These are phyloP conservation scores for Chlorociboria aeruginascens DNA, from an alignment of 495 filamentous ascomycete species.

Conservation along the genomic window DNA sequence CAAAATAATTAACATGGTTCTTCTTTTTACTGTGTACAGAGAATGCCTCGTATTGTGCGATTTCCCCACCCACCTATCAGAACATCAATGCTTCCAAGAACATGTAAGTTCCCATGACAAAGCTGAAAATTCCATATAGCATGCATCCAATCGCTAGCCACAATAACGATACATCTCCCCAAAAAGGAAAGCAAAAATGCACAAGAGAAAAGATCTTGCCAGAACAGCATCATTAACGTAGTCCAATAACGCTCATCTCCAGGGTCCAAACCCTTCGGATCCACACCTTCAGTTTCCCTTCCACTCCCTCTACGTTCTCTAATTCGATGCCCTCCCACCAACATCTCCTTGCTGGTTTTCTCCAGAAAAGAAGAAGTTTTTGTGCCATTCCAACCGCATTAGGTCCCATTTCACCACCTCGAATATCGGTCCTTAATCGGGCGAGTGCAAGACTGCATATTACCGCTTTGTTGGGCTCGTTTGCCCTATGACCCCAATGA, in stretches of 20 bases:
- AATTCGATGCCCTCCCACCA: constrained; percentile 99
- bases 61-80: no score
- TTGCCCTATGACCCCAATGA: constrained; percentile 87
- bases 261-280: constrained; percentile 96
- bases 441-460: constrained; percentile 94
- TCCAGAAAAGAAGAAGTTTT: constrained; percentile 95
- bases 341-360: constrained; percentile 89
- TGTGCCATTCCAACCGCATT: constrained; percentile 96
- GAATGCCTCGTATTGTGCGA: no score
- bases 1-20: no score
- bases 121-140: no score
- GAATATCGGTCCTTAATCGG: constrained; percentile 82
- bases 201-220: background rate
- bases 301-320: constrained; percentile 75
- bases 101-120: no score
- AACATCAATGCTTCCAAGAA: no score
- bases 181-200: background rate
- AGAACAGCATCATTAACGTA: constrained; percentile 40
- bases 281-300: constrained; percentile 94
- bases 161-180: background rate
- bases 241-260: constrained; percentile 95
- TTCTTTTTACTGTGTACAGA: no score
- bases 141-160: no score
- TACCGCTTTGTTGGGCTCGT: constrained; percentile 94
- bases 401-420: constrained; percentile 54